Percentiles rank a stretch among this genome's conserved stretches.
Evolutionary conservation across 2,329 filamentous ascomycete genomes (phyloP).

Genomic region (Alternaria incomplexa): DNA sequence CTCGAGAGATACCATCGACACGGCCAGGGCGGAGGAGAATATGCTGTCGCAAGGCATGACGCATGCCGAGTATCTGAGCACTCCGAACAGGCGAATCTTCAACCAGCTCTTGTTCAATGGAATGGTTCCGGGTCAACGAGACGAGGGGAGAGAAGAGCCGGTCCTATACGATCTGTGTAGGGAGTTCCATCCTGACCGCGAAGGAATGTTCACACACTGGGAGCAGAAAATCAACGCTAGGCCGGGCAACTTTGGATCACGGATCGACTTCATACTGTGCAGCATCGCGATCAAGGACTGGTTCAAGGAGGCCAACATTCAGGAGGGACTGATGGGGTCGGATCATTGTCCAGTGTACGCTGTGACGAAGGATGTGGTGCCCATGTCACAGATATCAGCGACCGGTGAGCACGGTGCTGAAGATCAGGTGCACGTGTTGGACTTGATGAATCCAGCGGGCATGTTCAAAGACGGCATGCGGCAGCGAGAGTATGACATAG

Average conservation of each 20-base stretch:
- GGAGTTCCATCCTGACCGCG: conserved; percentile 76
- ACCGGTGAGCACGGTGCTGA: conserved; percentile 42
- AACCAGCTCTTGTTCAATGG: conserved; percentile 84
- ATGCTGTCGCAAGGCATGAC: conserved; percentile 73
- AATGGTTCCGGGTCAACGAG: conserved; percentile 68
- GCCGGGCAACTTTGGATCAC: conserved; percentile 89
- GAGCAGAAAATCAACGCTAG: conserved; percentile 93
- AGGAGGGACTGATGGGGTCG: conserved; percentile 90
- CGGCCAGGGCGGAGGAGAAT: conserved; percentile 73
- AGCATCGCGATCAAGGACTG: conserved; percentile 78
- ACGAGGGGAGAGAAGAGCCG: conserved; percentile 71
- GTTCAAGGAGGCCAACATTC: conserved; percentile 83
- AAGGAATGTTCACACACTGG: conserved; percentile 97
- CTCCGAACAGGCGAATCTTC: conserved; percentile 76
- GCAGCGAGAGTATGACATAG: conserved; percentile 66
- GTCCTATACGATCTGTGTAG: conserved; percentile 85
- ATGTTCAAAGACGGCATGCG: conserved; percentile 73
- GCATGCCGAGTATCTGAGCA: conserved; percentile 73
- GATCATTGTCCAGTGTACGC: conserved; percentile 96
- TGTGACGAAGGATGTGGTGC: conserved; percentile 69
- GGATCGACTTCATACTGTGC: conserved; percentile 93
- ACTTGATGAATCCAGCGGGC: conserved; percentile 78
- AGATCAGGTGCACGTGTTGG: conserved; percentile 62
- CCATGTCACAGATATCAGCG: conserved; percentile 28
- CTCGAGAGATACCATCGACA: conserved; percentile 71